These are phyloP conservation scores for Emydomyces testavorans DNA, from an alignment of 2,329 filamentous ascomycete genomes.

Conservation along the genomic window DNA sequence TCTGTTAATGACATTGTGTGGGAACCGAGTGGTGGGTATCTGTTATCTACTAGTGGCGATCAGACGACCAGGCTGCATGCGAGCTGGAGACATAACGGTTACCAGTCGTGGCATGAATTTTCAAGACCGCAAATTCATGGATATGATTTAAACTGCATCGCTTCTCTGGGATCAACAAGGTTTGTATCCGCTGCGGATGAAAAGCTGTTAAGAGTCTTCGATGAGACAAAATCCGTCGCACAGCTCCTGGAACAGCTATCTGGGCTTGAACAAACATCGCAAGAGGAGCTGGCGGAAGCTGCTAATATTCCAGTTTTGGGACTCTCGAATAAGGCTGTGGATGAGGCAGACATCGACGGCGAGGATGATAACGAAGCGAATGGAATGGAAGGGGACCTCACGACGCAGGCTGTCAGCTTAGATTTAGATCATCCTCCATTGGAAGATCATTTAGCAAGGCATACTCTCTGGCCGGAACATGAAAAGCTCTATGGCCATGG, in stretches of 20 bases:
- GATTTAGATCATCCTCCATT: slow-evolving; percentile 64
- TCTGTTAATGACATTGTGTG: slow-evolving; percentile 74
- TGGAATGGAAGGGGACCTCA: slow-evolving; percentile 22
- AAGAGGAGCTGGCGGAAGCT: slow-evolving; percentile 58
- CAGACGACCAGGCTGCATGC: slow-evolving; percentile 86
- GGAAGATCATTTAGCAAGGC: slow-evolving; percentile 78
- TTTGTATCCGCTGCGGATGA: slow-evolving; percentile 96
- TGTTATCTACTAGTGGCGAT: slow-evolving; percentile 80
- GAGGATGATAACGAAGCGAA: slow-evolving; percentile 38
- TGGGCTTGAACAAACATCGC: slow-evolving; percentile 40
- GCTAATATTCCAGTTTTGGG: slow-evolving; percentile 92
- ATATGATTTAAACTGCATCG: slow-evolving; percentile 93
- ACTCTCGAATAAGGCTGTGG: slow-evolving; percentile 87
- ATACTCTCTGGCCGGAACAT: slow-evolving; percentile 88
- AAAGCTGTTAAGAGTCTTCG: slow-evolving; percentile 93
- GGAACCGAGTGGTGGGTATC: slow-evolving; percentile 68
- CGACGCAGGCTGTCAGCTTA: slow-evolving; percentile 43
- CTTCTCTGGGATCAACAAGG: slow-evolving; percentile 56
- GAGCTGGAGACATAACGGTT: slow-evolving; percentile 51
- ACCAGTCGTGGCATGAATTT: slow-evolving; percentile 81
- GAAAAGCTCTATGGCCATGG: slow-evolving; percentile 98
- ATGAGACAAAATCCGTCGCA: slow-evolving; percentile 74
- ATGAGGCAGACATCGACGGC: slow-evolving; percentile 43
- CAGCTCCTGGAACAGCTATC: slow-evolving; percentile 58
- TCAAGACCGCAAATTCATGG: slow-evolving; percentile 93